Conservation (phyloP, 148 eudicot species). For the Vaccinium vitisidaea region DNA sequence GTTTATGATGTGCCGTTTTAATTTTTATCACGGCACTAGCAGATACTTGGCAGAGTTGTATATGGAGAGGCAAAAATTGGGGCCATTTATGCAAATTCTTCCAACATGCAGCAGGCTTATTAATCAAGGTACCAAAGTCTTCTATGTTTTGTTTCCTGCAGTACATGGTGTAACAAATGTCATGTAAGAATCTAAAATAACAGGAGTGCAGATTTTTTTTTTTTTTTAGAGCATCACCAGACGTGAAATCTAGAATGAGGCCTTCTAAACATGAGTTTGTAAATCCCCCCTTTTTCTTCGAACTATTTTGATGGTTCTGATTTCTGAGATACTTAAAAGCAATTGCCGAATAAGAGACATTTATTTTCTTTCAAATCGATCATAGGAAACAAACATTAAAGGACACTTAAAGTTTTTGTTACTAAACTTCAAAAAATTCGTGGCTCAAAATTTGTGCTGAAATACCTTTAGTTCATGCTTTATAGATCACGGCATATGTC, state of each 20-base stretch:
- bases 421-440: not conserved
- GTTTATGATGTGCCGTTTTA: constrained; percentile 12
- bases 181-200: not conserved
- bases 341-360: not conserved
- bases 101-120: constrained; percentile 48
- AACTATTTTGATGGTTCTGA: not conserved
- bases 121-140: constrained; percentile 34
- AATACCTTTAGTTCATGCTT: not conserved
- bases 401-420: not conserved
- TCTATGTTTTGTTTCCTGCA: not conserved
- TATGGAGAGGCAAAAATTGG: constrained; percentile 47
- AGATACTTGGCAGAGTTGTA: constrained; percentile 45
- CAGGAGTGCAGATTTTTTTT: not conserved
- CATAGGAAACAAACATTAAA: not conserved
- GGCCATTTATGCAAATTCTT: constrained; percentile 43
- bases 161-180: not conserved
- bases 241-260: not conserved
- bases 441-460: not conserved
- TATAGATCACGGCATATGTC: not conserved
- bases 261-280: not conserved
- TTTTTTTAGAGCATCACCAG: not conserved
- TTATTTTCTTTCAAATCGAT: not conserved
- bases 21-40: constrained; percentile 9
- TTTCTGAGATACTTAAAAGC: not conserved
- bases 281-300: not conserved